Percentiles rank a stretch among this genome's conserved stretches.
phyloP scores from a whole-genome alignment of 148 eudicot species.

The Vaccinium macrocarpon region DNA sequence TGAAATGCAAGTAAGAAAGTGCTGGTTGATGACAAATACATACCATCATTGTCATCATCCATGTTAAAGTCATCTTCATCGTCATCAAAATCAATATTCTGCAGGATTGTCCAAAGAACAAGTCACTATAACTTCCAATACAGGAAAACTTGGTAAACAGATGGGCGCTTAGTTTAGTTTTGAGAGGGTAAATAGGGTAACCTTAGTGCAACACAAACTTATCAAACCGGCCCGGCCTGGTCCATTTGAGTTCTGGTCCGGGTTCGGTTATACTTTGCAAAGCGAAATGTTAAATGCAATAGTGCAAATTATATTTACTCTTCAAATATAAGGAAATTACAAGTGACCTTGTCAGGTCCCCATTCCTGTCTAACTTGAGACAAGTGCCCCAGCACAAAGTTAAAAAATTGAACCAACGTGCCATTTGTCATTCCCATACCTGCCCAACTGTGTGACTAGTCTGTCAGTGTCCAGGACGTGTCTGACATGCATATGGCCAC shows the following conservation, averaged over 20 bases:
- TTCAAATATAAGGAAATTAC: not conserved
- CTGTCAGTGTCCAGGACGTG: not conserved
- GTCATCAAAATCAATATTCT: slow-evolving; percentile 43
- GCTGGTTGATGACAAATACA: not conserved
- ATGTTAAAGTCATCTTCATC: slow-evolving; percentile 53
- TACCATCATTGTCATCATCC: slow-evolving; percentile 38
- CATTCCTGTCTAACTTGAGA: not conserved
- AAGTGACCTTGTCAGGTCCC: not conserved
- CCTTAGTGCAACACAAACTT: not conserved
- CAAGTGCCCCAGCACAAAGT: not conserved
- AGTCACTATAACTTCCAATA: not conserved
- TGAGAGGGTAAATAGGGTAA: not conserved
- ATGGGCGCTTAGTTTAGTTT: not conserved
- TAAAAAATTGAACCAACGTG: not conserved
- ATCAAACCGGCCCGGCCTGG: not conserved
- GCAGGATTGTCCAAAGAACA: slow-evolving; percentile 14
- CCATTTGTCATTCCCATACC: not conserved
- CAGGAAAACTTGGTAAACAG: not conserved
- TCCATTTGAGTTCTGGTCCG: not conserved
- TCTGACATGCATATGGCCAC: not conserved
- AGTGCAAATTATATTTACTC: not conserved
- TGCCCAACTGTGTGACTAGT: not conserved
- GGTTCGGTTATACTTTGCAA: not conserved
- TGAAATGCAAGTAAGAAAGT: not conserved
- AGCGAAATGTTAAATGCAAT: not conserved